These are phyloP conservation scores for Pichia scutulata DNA, from an alignment of 805 yeast species.

Conservation along the genomic window DNA sequence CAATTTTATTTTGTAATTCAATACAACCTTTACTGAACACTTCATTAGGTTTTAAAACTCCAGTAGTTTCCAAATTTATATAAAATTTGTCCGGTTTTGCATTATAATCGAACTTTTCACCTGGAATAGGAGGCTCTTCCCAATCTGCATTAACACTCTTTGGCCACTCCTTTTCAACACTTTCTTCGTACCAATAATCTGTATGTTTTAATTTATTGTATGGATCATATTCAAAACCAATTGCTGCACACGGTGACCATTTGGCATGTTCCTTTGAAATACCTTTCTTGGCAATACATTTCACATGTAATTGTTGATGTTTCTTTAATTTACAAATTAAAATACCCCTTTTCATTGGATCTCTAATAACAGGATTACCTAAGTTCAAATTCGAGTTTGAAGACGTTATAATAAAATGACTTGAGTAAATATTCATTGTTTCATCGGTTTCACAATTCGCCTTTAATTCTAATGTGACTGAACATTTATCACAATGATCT, in stretches of 20 bases:
- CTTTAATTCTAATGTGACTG: constrained; percentile 75
- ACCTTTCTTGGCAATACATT: constrained; percentile 96
- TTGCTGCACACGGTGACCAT: constrained; percentile 95
- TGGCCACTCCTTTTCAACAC: constrained; percentile 91
- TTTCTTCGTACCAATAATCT: constrained; percentile 92
- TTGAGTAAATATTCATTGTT: constrained; percentile 83
- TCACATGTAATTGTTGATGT: constrained; percentile 82
- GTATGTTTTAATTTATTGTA: constrained; percentile 97
- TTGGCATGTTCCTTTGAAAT: constrained; percentile 97
- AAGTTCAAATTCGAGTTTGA: constrained; percentile 31
- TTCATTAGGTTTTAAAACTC: constrained; percentile 80
- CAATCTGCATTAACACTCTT: constrained; percentile 78
- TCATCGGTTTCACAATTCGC: constrained; percentile 84
- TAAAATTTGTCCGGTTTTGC: constrained; percentile 81
- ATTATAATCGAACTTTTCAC: constrained; percentile 74
- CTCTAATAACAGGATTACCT: constrained; percentile 84
- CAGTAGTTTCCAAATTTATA: constrained; percentile 88
- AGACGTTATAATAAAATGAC: constrained; percentile 51
- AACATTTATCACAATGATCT: constrained; percentile 92
- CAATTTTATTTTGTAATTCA: constrained; percentile 83
- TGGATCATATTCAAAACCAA: constrained; percentile 97
- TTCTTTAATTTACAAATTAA: constrained; percentile 83
- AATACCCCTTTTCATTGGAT: constrained; percentile 74
- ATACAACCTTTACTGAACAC: constrained; percentile 80
- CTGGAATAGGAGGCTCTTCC: constrained; percentile 92